Conservation (phyloP, 805 yeast genomes). For the Ogataea siamensis region DNA sequence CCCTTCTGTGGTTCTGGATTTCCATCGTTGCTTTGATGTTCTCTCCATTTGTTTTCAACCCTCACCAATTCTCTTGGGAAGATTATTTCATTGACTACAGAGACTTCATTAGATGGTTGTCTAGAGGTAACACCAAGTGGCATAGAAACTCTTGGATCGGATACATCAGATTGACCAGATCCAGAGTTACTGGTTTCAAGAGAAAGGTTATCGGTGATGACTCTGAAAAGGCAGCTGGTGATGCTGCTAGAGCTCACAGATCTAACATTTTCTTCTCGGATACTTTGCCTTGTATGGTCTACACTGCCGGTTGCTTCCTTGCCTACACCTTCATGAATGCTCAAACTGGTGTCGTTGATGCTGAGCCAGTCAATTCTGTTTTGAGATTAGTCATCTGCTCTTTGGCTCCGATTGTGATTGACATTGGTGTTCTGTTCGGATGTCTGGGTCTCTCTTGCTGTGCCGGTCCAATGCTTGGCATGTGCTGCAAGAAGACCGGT, state of each 20-base stretch:
- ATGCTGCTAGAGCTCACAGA: constrained; percentile 80
- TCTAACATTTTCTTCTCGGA: constrained; percentile 69
- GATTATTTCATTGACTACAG: constrained; percentile 96
- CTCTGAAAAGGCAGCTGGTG: constrained; percentile 83
- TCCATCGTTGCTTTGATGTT: constrained; percentile 82
- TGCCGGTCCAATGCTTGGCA: constrained; percentile 91
- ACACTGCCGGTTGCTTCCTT: constrained; percentile 76
- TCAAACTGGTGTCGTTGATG: constrained; percentile 71
- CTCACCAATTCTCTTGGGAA: constrained; percentile 95
- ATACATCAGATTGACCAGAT: constrained; percentile 75
- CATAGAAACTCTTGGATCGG: constrained; percentile 90
- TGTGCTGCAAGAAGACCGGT: constrained; percentile 97
- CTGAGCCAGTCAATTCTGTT: constrained; percentile 60
- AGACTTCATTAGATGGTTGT: constrained; percentile 85
- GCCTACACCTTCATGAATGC: constrained; percentile 82
- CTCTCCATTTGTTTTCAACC: constrained; percentile 94
- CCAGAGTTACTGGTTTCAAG: constrained; percentile 84
- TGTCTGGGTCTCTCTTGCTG: constrained; percentile 88
- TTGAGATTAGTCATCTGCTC: constrained; percentile 76
- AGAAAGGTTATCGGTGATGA: constrained; percentile 69
- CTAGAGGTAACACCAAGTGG: constrained; percentile 89
- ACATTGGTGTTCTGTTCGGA: constrained; percentile 79
- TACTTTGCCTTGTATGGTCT: constrained; percentile 64
- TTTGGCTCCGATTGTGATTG: constrained; percentile 86
- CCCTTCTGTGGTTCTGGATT: constrained; percentile 97